These are phyloP conservation scores for Porogramme epimiltina DNA, from an alignment of 1,284 basidiomycete species.

Conservation along the genomic window DNA sequence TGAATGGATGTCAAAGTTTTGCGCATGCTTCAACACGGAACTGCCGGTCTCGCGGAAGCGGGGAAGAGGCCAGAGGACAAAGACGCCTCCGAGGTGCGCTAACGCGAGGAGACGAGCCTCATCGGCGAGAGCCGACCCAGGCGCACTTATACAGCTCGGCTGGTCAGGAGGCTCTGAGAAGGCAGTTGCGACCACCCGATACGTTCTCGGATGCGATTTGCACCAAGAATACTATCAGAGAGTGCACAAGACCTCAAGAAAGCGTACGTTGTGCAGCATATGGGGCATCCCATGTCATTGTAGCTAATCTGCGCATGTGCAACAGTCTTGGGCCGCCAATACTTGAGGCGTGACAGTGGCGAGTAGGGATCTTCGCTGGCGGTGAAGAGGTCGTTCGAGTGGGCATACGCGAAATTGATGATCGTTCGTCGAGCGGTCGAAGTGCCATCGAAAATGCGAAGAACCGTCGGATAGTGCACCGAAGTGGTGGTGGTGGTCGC, in stretches of 20 bases:
- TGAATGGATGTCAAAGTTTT: slow-evolving; percentile 44
- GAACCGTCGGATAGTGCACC: too few relatives aligned
- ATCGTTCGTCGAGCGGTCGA: too few relatives aligned
- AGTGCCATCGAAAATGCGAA: too few relatives aligned
- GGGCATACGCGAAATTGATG: too few relatives aligned
- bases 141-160: neutral
- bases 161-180: too few relatives aligned
- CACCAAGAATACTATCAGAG: slow-evolving; percentile 16
- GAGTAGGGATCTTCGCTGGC: too few relatives aligned
- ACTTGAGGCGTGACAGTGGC: too few relatives aligned
- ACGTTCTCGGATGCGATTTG: neutral
- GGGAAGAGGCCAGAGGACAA: slow-evolving; percentile 66
- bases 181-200: too few relatives aligned
- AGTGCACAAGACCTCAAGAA: neutral
- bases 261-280: neutral
- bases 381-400: too few relatives aligned
- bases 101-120: slow-evolving; percentile 8
- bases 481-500: too few relatives aligned
- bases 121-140: neutral
- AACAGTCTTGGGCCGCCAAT: neutral
- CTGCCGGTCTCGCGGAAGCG: slow-evolving; percentile 49
- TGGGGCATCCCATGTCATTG: neutral
- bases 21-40: slow-evolving; percentile 49
- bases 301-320: slow-evolving; percentile 4
- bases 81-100: slow-evolving; percentile 4